These are phyloP conservation scores for Pseudocercospora fijiensis DNA, from an alignment of 2,329 filamentous ascomycete genomes.

Conservation along the genomic window DNA sequence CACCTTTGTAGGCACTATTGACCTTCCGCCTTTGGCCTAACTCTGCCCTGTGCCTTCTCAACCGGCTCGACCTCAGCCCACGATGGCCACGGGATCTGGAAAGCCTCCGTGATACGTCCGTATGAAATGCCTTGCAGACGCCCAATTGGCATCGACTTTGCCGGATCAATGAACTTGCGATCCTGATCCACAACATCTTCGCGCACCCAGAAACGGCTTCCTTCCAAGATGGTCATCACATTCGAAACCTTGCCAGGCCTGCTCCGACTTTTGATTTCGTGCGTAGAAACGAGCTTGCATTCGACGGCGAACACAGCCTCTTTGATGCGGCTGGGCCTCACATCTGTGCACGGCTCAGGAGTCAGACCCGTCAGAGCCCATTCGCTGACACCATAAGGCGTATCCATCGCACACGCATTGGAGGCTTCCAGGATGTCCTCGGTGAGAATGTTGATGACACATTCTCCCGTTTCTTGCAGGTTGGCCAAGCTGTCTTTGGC, in stretches of 20 bases:
- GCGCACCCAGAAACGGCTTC: conserved; percentile 78
- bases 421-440: conserved; percentile 27
- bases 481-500: conserved; percentile 31
- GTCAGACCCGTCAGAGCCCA: conserved; percentile 74
- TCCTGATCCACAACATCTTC: conserved; percentile 81
- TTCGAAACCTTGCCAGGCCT: conserved; percentile 67
- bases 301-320: conserved; percentile 80
- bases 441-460: conserved; percentile 26
- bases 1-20: conserved; percentile 36
- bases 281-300: conserved; percentile 33
- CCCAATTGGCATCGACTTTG: conserved; percentile 66
- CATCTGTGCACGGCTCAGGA: conserved; percentile 61
- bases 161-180: conserved; percentile 67
- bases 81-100: conserved; percentile 65
- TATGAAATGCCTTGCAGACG: conserved; percentile 83
- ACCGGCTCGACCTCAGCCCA: conserved; percentile 47
- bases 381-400: conserved; percentile 70
- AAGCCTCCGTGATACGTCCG: conserved; percentile 63
- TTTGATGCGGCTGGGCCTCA: conserved; percentile 67
- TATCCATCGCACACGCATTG: conserved; percentile 70
- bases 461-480: conserved; percentile 30
- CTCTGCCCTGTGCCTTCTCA: conserved; percentile 52
- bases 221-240: conserved; percentile 63
- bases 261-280: conserved; percentile 70
- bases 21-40: conserved; percentile 44